Base-by-base conservation (phyloP, 2,329 filamentous ascomycete genomes). In the Achaetomium macrosporum region DNA sequence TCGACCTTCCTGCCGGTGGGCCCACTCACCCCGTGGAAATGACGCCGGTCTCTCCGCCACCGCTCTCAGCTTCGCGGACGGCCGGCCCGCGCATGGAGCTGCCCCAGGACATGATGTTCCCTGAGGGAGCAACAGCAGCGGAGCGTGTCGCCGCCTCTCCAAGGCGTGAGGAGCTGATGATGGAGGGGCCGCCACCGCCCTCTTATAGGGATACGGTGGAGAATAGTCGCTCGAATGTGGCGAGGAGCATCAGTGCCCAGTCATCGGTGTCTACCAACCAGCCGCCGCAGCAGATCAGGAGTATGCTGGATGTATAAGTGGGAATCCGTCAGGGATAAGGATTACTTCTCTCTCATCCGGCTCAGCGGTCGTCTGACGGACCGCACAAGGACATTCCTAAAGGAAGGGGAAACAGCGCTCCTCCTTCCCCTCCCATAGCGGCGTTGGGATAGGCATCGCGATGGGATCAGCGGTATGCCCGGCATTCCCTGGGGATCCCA, bases 231-330 rank as follows among this genome's bases (percentile, higher is more conserved):
- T 7, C 60, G 4, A 66, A 65, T 3, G 67, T 64, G 11, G 69
- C 68, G 30, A 69, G 76, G 42, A 76, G 73, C 48, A 65, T 69
- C 40, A 79, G 76, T 57, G 68, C 70, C 1, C 71, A 66, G 42
- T 78, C 77, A 35, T 68, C 66, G n/a, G 65, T 71, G 42, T 80
- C 77, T 5, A 66, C 75, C 12, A 69, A 64, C 7, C 69, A 65
- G n/a, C 73, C 72, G 50, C 76, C 78, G n/a, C 76, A 80, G 62
- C 73, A 79, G 60, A 67, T 82, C 6, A 71, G 69, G 60, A 82
- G 79, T 62, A 83, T 83, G 79, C 59, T 83, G 59, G 79, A 83
- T 60, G 62, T 82, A 13, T 82, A 47, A 61, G 33, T 2, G 9
- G 36, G 12, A 11, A 25, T 25, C 25, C 25, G 4, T 25, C 25